Evolutionary conservation across 2,329 filamentous ascomycete genomes (phyloP), one percentile per base, ranked within the genome.

Genomic region (Myriosclerotinia scirpicola): DNA sequence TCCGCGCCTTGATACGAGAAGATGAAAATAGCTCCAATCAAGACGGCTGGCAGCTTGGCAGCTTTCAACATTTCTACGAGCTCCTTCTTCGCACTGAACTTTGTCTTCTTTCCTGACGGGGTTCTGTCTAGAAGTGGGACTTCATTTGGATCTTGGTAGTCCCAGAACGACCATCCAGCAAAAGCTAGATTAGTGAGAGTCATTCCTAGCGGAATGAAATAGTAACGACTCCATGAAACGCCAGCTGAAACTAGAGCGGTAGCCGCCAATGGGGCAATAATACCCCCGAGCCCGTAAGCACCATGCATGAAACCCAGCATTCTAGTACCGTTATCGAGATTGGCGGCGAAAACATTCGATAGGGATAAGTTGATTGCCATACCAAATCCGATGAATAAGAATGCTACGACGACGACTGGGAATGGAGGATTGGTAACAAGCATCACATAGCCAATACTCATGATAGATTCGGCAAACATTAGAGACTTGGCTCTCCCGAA

Each of bases 1-100:
- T 96, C 92, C 46, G 90, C 89, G 44, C 91, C 92, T 77, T 95
- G 91, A 77, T 96, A 96, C 36, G 88, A 86, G 76, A 96, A 95
- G 76, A 95, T 90, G 80, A 95, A 95, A 12, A 92, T 77, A 0
- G 91, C 89, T 3, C 91, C 90, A 0, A 95, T 82, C 1, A 95
- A 78, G 0, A 93, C 91, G 5, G 69, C 72, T 55, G 85, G 76
- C 79, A 81, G 73, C 77, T 80, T 78, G 75, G 84, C 76, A 68
- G 80, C 79, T 73, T 83, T 70, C 58, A 83, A 73, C 81, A 85
- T 67, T 34, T 62, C 69, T 11, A 68, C 48, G 9, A 76, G 71
- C n/a, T 78, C 81, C 61, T 79, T 79, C 63, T 72, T 71, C 11
- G 69, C 46, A 56, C 53, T 65, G 81, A 69, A 53, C 78, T 74